These are phyloP conservation scores for Neurospora pannonica DNA, from an alignment of 495 filamentous ascomycete genomes.

Conservation along the genomic window DNA sequence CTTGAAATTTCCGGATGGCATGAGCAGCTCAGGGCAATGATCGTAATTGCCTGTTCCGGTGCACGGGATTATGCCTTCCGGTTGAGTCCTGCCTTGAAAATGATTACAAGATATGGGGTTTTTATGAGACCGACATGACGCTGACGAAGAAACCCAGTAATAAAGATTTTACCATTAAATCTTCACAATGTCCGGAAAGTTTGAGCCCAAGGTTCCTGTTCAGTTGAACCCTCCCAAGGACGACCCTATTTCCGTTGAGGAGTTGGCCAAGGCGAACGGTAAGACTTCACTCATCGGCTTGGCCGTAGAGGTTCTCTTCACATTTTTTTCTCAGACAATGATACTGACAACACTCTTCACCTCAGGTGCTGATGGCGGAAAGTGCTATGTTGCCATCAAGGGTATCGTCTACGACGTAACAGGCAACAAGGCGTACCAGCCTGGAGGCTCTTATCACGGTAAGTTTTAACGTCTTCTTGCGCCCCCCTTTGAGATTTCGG, in stretches of 20 bases:
- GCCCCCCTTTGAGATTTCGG: not conserved
- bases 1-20: not conserved
- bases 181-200: slow-evolving; percentile 52
- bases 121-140: not conserved
- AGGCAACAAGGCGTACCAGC: slow-evolving; percentile 74
- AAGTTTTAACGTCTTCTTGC: slow-evolving; percentile 14
- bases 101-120: not conserved
- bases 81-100: not conserved
- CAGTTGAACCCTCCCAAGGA: slow-evolving; percentile 78
- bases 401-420: slow-evolving; percentile 91
- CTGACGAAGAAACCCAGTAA: not conserved
- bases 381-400: slow-evolving; percentile 92
- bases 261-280: slow-evolving; percentile 79
- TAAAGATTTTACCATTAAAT: not conserved
- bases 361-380: slow-evolving; percentile 50
- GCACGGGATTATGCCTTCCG: not conserved
- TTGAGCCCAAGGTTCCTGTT: slow-evolving; percentile 77
- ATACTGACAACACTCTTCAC: not conserved
- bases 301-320: not conserved
- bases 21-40: not conserved
- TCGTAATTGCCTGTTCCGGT: not conserved
- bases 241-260: slow-evolving; percentile 67
- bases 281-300: slow-evolving; percentile 12
- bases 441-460: slow-evolving; percentile 81
- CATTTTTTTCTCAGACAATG: not conserved